phyloP scores from a whole-genome alignment of 2,329 filamentous ascomycete genomes.

The Fusarium burgessii region DNA sequence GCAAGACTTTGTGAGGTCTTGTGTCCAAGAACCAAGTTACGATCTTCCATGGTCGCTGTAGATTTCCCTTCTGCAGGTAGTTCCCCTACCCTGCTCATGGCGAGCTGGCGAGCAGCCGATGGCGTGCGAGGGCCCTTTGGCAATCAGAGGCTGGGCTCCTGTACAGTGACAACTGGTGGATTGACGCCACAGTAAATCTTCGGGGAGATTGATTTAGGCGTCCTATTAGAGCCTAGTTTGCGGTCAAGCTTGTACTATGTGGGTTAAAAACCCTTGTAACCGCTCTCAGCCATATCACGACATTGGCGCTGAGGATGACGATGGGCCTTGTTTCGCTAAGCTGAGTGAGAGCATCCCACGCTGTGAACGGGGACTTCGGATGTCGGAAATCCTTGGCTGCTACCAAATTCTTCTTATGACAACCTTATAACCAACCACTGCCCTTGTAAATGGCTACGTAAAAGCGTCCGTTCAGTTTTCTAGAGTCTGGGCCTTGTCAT shows the following conservation, averaged over 20 bases:
- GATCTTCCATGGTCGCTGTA: conserved; percentile 27
- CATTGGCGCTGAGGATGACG: conserved; percentile 42
- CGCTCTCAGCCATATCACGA: conserved; percentile 43
- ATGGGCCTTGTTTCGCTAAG: conserved; percentile 14
- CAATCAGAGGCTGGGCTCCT: conserved; percentile 42
- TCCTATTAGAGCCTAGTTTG: conserved; percentile 17
- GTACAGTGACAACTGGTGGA: conserved; percentile 14
- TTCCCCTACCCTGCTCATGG: conserved; percentile 39
- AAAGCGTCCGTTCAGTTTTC: conserved; percentile 5
- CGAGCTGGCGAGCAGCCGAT: conserved; percentile 49
- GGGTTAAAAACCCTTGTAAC: conserved; percentile 39
- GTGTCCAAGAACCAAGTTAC: conserved; percentile 19
- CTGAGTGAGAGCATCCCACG: conserved; percentile 24
- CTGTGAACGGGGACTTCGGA: conserved; percentile 30
- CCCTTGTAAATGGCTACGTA: conserved; percentile 23
- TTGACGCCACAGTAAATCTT: conserved; percentile 34
- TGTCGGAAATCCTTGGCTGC: conserved; percentile 20
- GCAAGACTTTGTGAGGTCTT: conserved; percentile 34
- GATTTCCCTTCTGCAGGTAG: neutral
- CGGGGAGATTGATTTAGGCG: conserved; percentile 32
- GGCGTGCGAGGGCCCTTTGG: conserved; percentile 45
- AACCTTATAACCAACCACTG: conserved; percentile 1
- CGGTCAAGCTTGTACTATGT: conserved; percentile 39
- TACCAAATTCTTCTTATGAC: neutral
- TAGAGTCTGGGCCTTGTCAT: neutral